Percentiles rank a stretch among this genome's conserved stretches.
Evolutionary conservation across 345 rosid genomes (phyloP).

Genomic region (Dimocarpus longan): DNA sequence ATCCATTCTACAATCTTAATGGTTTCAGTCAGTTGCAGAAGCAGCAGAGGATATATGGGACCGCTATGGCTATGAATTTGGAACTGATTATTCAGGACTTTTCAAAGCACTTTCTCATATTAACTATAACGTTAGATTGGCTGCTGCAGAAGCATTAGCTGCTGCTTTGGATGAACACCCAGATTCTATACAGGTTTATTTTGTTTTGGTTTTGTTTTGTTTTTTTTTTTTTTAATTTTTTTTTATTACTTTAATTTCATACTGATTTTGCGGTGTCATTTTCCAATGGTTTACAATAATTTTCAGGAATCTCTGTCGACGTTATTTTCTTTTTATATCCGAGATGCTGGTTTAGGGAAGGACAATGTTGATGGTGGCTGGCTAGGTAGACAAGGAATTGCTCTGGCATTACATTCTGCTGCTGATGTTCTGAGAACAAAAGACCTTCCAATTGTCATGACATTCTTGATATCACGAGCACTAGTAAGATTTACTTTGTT

Average conservation of each 20-base stretch:
- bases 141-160: conserved; percentile 97
- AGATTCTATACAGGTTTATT: conserved; percentile 72
- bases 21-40: conserved; percentile 80
- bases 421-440: conserved; percentile 93
- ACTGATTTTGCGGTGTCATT: conserved; percentile 20
- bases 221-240: neutral
- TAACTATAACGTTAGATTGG: conserved; percentile 81
- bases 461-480: conserved; percentile 94
- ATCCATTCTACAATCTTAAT: conserved; percentile 14
- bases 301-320: conserved; percentile 88
- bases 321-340: conserved; percentile 83
- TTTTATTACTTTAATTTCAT: neutral
- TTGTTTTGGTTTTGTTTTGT: no score
- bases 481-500: conserved; percentile 53
- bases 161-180: conserved; percentile 95
- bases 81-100: conserved; percentile 90
- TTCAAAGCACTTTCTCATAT: conserved; percentile 83
- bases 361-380: conserved; percentile 77
- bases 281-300: conserved; percentile 29
- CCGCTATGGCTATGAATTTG: conserved; percentile 83
- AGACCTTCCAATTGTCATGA: conserved; percentile 97
- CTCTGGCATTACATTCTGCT: conserved; percentile 83
- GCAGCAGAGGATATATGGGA: conserved; percentile 96
- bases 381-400: conserved; percentile 93
- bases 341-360: conserved; percentile 62